These are phyloP conservation scores for Hordeum vulgare DNA, from an alignment of 176 grass and related monocot genomes.

Conservation along the genomic window DNA sequence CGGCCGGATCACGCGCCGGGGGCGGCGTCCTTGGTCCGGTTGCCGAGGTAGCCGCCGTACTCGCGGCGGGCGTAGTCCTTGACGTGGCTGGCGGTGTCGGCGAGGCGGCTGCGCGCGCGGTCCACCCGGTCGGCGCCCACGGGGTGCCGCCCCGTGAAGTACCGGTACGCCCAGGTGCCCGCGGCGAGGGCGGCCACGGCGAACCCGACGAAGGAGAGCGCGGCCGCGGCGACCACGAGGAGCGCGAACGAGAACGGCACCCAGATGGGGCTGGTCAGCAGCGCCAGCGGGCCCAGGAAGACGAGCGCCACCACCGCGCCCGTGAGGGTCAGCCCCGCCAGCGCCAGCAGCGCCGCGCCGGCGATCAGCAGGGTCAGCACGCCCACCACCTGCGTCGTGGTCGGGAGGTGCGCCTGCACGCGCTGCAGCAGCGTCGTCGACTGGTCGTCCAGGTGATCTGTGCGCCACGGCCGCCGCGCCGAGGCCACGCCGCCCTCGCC, in stretches of 20 bases:
- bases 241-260: slow-evolving; percentile 48
- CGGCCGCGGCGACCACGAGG: slow-evolving; percentile 28
- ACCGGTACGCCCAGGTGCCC: slow-evolving; percentile 75
- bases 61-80: slow-evolving; percentile 77
- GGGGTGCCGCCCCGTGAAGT: slow-evolving; percentile 78
- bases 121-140: slow-evolving; percentile 68
- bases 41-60: slow-evolving; percentile 66
- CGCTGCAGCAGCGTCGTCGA: slow-evolving; percentile 32
- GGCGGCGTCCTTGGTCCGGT: slow-evolving; percentile 88
- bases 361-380: slow-evolving; percentile 66
- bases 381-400: slow-evolving; percentile 58
- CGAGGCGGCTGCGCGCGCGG: slow-evolving; percentile 79
- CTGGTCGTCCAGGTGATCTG: background rate
- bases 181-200: slow-evolving; percentile 40
- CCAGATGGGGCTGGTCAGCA: slow-evolving; percentile 93
- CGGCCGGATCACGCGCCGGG: slow-evolving; percentile 23
- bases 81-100: slow-evolving; percentile 61
- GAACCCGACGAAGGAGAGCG: slow-evolving; percentile 53
- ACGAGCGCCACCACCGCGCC: slow-evolving; percentile 50
- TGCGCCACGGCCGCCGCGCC: background rate
- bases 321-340: slow-evolving; percentile 62
- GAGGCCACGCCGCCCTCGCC: background rate
- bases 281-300: slow-evolving; percentile 64
- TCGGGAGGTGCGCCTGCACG: slow-evolving; percentile 57
- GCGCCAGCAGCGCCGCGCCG: slow-evolving; percentile 52